Evolutionary conservation across 2,329 filamentous ascomycete species (phyloP).

Genomic region (Beauveria australis): DNA sequence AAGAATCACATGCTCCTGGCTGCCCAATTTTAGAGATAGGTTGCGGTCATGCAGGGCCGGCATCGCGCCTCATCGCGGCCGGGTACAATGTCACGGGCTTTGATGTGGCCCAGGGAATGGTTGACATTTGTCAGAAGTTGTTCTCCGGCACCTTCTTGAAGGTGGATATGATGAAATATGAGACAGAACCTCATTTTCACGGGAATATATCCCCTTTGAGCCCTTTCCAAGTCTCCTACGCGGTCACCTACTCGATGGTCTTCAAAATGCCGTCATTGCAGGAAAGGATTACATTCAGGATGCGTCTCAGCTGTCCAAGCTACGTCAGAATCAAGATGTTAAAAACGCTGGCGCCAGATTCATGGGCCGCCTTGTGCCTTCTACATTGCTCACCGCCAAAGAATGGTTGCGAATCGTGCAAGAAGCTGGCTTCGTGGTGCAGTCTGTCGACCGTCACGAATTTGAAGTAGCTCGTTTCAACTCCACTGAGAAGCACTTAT

Average conservation of each 20-base stretch:
- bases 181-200: neutral
- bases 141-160: neutral
- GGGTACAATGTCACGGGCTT: slow-evolving; percentile 8
- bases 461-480: neutral
- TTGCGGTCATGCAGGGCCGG: slow-evolving; percentile 6
- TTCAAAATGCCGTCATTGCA: neutral
- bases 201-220: neutral
- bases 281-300: neutral
- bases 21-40: slow-evolving; percentile 5
- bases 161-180: neutral
- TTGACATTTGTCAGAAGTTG: slow-evolving; percentile 5
- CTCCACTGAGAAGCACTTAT: neutral
- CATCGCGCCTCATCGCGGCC: neutral
- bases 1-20: neutral
- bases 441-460: neutral
- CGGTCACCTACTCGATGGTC: neutral
- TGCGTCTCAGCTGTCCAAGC: neutral
- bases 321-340: neutral
- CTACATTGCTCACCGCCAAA: neutral
- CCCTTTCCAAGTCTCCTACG: neutral
- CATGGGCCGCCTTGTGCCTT: neutral
- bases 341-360: neutral
- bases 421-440: neutral
- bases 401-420: neutral
- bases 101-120: slow-evolving; percentile 3